phyloP scores from a whole-genome alignment of 106 monocot species.

The Dioscorea zingiberensis region DNA sequence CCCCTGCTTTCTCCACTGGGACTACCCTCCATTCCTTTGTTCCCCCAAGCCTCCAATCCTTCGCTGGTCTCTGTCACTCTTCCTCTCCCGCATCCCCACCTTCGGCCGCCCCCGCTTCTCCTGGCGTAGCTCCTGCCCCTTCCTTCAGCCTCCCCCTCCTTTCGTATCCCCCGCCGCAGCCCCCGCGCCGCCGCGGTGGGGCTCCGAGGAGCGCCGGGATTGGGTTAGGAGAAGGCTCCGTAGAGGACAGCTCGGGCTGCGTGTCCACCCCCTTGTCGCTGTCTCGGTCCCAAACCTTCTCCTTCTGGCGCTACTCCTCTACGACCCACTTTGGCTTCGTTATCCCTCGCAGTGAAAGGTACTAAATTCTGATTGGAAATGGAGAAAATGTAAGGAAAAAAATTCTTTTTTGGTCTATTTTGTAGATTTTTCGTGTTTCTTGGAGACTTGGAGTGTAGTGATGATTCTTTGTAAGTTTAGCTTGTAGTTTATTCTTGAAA shows the following conservation, averaged over 20 bases:
- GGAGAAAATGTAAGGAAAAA: too few species aligned
- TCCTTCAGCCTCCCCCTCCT: conserved; percentile 59
- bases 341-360: background rate
- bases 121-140: conserved; percentile 74
- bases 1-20: conserved; percentile 39
- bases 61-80: conserved; percentile 45
- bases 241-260: conserved; percentile 32
- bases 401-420: too few species aligned
- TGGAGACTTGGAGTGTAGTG: too few species aligned
- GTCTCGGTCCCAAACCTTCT: conserved; percentile 28
- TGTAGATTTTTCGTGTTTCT: too few species aligned
- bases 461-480: too few species aligned
- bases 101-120: conserved; percentile 28
- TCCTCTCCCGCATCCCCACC: conserved; percentile 22
- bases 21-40: conserved; percentile 52
- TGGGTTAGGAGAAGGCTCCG: conserved; percentile 25
- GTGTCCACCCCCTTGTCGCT: conserved; percentile 22
- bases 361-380: too few species aligned
- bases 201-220: conserved; percentile 24
- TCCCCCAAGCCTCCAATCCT: conserved; percentile 7
- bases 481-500: too few species aligned
- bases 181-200: conserved; percentile 28
- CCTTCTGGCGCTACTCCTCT: conserved; percentile 34
- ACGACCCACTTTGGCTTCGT: conserved; percentile 40
- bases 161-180: conserved; percentile 40